Evolutionary conservation across 2,329 filamentous ascomycete species (phyloP), one percentile per base, ranked within the genome.

Genomic region (Hymenoscyphus salicellus): DNA sequence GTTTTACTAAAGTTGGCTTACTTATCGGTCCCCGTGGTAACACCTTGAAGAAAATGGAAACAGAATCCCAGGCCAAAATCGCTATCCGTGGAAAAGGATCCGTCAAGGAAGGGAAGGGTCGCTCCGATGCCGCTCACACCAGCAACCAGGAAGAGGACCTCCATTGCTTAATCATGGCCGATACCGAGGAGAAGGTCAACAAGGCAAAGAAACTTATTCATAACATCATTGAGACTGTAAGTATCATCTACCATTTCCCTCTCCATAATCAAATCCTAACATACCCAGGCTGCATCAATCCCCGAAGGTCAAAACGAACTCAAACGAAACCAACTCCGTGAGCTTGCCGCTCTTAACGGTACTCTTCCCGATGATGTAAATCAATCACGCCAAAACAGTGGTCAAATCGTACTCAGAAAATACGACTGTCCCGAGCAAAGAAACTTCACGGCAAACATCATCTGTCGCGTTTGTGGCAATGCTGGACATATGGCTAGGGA

Each of bases 1-100:
- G 84, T 83, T 80, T 79, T 82, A 86, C 86, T 90, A 88, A 97
- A 99, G 95, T 99, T 88, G 95, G 95, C 81, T 89, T 99, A 86
- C 93, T 99, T 80, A 99, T 99, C 88, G 95, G 95, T 81, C 95
- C 95, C 81, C 95, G 95, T 94, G 95, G 95, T 81, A 99, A 99
- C 79, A 99, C 95, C 72, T 83, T 99, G 77, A 99, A 99, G 84
- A 99, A 97, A 80, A 99, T 99, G 95, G 95, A 99, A 79, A 87
- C 89, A 76, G 93, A 99, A 81, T 99, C 95, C 64, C 89, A 89
- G 69, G 95, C 95, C 78, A 99, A 99, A 81, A 99, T 99, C 83
- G 95, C 95, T 72, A 99, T 99, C 77, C 94, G 95, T 80, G 95
- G 95, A 83, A 99, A 99, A 82, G 95, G 95, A 78, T 99, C 95